These are phyloP conservation scores for Malbranchea cinnamomea DNA, from an alignment of 2,329 filamentous ascomycete genomes.

Conservation along the genomic window DNA sequence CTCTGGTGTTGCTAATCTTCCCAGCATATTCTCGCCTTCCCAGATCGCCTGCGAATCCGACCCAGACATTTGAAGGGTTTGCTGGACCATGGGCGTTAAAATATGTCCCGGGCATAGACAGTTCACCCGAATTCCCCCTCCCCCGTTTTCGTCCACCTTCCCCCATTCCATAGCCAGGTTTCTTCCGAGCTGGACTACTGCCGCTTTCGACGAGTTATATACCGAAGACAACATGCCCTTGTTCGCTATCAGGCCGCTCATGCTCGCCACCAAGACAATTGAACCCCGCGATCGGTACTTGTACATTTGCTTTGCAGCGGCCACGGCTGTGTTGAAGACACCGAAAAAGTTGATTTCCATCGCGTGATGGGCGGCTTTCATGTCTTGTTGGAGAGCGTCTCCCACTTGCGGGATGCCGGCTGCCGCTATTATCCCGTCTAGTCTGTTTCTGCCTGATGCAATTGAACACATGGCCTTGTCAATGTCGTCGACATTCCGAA, in stretches of 20 bases:
- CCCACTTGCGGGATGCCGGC: slow-evolving; percentile 28
- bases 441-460: slow-evolving; percentile 18
- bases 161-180: slow-evolving; percentile 39
- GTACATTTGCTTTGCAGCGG: slow-evolving; percentile 33
- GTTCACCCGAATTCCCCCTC: slow-evolving; percentile 35
- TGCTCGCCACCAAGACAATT: slow-evolving; percentile 35
- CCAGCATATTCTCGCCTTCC: slow-evolving; percentile 36
- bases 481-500: slow-evolving; percentile 24
- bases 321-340: slow-evolving; percentile 32
- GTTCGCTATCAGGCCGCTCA: slow-evolving; percentile 35
- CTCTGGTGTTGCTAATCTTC: slow-evolving; percentile 38
- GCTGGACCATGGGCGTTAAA: slow-evolving; percentile 59
- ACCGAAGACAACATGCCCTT: slow-evolving; percentile 27
- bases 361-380: slow-evolving; percentile 25
- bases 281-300: slow-evolving; percentile 33
- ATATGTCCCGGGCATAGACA: slow-evolving; percentile 39
- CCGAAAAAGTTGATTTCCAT: slow-evolving; percentile 36
- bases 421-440: slow-evolving; percentile 27
- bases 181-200: slow-evolving; percentile 35
- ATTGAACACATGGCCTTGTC: slow-evolving; percentile 23
- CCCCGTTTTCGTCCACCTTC: slow-evolving; percentile 17
- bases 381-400: slow-evolving; percentile 24
- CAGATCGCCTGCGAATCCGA: slow-evolving; percentile 41
- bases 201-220: slow-evolving; percentile 41
- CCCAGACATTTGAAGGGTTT: slow-evolving; percentile 58